Conservation (phyloP, 106 monocot genomes). For the Cymbidium sinense region DNA sequence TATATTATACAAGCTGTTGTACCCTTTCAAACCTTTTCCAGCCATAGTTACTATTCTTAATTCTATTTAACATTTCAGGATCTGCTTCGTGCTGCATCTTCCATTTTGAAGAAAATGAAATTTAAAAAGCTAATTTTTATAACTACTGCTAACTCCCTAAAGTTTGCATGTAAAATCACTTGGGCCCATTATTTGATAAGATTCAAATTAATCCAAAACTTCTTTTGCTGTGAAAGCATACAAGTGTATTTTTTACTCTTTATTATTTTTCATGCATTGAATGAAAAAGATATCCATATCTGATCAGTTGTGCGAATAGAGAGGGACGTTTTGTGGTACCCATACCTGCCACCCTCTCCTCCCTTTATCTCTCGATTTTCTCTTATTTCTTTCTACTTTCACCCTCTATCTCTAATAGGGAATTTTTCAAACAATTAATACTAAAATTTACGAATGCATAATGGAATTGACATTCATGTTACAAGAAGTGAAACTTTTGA, state of each 20-base stretch:
- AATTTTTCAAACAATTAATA: too few species aligned
- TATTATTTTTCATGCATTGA: background rate
- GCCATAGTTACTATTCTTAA: background rate
- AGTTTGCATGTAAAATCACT: background rate
- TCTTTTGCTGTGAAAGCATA: background rate
- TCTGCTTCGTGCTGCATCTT: background rate
- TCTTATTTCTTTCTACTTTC: background rate
- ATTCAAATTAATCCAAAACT: background rate
- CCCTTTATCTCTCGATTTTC: background rate
- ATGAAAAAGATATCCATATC: background rate
- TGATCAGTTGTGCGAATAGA: background rate
- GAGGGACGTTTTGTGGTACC: too few species aligned
- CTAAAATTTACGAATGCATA: too few species aligned
- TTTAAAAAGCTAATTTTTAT: background rate
- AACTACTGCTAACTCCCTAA: background rate
- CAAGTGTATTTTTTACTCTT: background rate
- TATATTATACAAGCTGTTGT: background rate
- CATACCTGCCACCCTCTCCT: too few species aligned
- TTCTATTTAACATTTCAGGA: background rate
- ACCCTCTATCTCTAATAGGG: background rate
- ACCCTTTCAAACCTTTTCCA: background rate
- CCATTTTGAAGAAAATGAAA: background rate
- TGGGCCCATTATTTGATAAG: background rate
- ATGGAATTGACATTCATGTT: too few species aligned
- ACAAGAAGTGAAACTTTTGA: too few species aligned